phyloP scores from a whole-genome alignment of 2,329 filamentous ascomycete genomes.

The Phyllosticta capitalensis region DNA sequence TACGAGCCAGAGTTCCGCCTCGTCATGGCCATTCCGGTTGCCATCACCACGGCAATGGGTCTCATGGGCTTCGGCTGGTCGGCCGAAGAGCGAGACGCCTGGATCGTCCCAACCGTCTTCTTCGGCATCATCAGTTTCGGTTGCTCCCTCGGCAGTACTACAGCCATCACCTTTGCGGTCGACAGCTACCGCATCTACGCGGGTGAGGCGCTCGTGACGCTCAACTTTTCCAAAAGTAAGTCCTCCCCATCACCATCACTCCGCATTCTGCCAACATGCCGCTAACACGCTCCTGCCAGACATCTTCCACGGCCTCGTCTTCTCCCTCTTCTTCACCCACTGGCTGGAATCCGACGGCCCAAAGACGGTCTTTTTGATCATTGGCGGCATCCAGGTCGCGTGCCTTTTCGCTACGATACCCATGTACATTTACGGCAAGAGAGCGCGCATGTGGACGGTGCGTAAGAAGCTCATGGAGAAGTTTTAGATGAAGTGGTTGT shows the following conservation, averaged over 20 bases:
- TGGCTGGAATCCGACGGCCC: constrained; percentile 72
- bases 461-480: constrained; percentile 79
- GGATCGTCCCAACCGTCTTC: constrained; percentile 89
- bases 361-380: constrained; percentile 67
- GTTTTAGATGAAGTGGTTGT: constrained; percentile 34
- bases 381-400: constrained; percentile 77
- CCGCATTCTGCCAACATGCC: not conserved
- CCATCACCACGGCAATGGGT: constrained; percentile 69
- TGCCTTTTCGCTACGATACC: constrained; percentile 69
- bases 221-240: constrained; percentile 84
- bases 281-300: constrained; percentile 34
- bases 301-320: constrained; percentile 80
- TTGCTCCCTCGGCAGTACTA: constrained; percentile 81
- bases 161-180: constrained; percentile 85
- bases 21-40: constrained; percentile 75
- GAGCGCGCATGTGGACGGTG: constrained; percentile 89
- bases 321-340: constrained; percentile 74
- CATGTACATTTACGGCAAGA: constrained; percentile 91
- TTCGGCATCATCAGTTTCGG: constrained; percentile 90
- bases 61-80: constrained; percentile 98
- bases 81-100: constrained; percentile 60
- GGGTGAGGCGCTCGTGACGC: constrained; percentile 83
- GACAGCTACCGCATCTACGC: constrained; percentile 91
- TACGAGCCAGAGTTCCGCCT: constrained; percentile 52
- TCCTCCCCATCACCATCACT: constrained; percentile 7